Conservation (phyloP, 768 basidiomycete species). For the Paxillus involutus region DNA sequence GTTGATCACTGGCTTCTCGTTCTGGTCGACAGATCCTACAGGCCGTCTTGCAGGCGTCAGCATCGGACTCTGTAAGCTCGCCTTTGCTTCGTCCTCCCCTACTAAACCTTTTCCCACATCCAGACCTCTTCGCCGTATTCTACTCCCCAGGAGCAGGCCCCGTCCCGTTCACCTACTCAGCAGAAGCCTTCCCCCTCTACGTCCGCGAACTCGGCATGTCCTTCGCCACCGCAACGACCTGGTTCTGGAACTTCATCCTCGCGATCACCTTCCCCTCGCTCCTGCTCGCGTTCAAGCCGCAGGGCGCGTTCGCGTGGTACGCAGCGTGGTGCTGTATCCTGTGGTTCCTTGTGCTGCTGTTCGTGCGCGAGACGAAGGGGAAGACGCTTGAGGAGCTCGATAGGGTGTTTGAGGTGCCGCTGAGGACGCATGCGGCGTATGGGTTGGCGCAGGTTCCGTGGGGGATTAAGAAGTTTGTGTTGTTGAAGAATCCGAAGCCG, state of each 20-base stretch:
- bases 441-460: slow-evolving; percentile 46
- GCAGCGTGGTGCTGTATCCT: slow-evolving; percentile 53
- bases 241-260: slow-evolving; percentile 57
- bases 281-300: slow-evolving; percentile 54
- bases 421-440: slow-evolving; percentile 50
- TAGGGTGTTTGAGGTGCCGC: slow-evolving; percentile 51
- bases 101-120: neutral
- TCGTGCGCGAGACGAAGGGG: slow-evolving; percentile 64
- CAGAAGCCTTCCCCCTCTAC: slow-evolving; percentile 85
- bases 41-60: slow-evolving; percentile 46
- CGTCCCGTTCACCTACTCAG: slow-evolving; percentile 83
- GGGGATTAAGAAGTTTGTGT: slow-evolving; percentile 47
- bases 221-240: slow-evolving; percentile 54
- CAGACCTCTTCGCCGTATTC: slow-evolving; percentile 51
- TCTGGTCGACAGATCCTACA: slow-evolving; percentile 43
- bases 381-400: slow-evolving; percentile 52
- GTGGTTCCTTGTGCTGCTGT: slow-evolving; percentile 52
- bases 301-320: slow-evolving; percentile 71
- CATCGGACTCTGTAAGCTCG: slow-evolving; percentile 38
- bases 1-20: slow-evolving; percentile 64
- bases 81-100: neutral
- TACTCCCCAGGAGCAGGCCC: slow-evolving; percentile 84
- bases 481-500: slow-evolving; percentile 9
- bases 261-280: slow-evolving; percentile 67
- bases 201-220: slow-evolving; percentile 50